phyloP scores from a whole-genome alignment of 805 yeast genomes.

The Candida montana region DNA sequence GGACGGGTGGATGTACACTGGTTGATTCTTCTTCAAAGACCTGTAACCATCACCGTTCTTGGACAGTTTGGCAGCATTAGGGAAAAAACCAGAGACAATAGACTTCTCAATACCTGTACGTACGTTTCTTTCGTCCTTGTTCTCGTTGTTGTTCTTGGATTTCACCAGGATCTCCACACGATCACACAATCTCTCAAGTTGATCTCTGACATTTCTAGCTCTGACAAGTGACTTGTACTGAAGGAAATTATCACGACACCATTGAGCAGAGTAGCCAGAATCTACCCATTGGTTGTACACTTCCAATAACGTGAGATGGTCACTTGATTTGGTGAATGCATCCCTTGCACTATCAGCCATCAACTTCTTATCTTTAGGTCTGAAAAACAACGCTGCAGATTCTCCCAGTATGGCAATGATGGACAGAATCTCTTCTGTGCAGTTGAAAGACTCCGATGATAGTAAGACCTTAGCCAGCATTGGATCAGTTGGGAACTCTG shows the following conservation, averaged over 20 bases:
- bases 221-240: constrained; percentile 70
- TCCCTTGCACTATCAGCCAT: constrained; percentile 62
- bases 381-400: constrained; percentile 59
- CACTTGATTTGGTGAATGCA: constrained; percentile 53
- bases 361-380: constrained; percentile 63
- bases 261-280: constrained; percentile 58
- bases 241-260: constrained; percentile 83
- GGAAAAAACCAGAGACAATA: constrained; percentile 83
- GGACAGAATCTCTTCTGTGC: constrained; percentile 64
- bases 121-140: constrained; percentile 34
- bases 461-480: constrained; percentile 75
- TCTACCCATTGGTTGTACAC: constrained; percentile 75
- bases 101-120: constrained; percentile 79
- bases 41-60: constrained; percentile 70
- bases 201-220: constrained; percentile 66
- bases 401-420: constrained; percentile 83
- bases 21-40: constrained; percentile 59
- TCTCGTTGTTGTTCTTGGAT: constrained; percentile 27
- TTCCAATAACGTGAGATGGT: constrained; percentile 70
- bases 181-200: constrained; percentile 56
- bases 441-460: constrained; percentile 52
- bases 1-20: constrained; percentile 84
- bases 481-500: constrained; percentile 90
- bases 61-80: constrained; percentile 88
- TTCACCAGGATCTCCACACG: constrained; percentile 41